Base-by-base conservation (phyloP, 345 rosid species). In the Bruguiera parviflora region DNA sequence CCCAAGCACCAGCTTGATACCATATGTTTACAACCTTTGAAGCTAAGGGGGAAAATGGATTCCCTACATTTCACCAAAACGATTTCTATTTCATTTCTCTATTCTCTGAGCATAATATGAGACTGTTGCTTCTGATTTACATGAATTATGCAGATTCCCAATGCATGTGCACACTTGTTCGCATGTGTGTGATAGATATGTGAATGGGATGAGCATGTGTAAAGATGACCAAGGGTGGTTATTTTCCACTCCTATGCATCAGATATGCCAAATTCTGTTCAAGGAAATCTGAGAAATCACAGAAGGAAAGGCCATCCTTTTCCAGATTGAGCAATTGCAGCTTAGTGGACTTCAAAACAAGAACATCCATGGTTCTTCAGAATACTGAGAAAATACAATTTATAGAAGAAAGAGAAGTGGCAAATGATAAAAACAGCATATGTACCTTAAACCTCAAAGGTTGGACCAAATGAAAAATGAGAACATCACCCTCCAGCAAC, bases 401-500 rank as follows among this genome's bases (percentile, higher is more conserved):
- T 24, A 56, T 24, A 15, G 7, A 28, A 21, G 16, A 66, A 61
- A 39, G 51, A 64, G 21, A 10, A 46, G 15, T 27, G 29, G 53
- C 33, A 27, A 32, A 27, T 46, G 53, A 71, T 19, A 9, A n/a
- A 21, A 60, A 24, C 16, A 59, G 32, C 19, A 66, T 32, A 46
- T 0, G 51, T 73, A 83, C 86, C 86, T 83, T 83, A 71, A 83
- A 83, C 60, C 65, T 79, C 29, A 67, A 61, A 61, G 83, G 78
- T 70, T 64, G 68, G 73, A 77, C 28, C 52, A 83, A 74, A 66
- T 83, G 86, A 71, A 83, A 83, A 32, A 83, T 66, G 20, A 83
- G 81, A 70, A 81, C 81, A 62, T 84, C 87, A 7, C 85, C 81
- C 78, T 78, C 85, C 4, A 22, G 47, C 39, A 84, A 65, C n/a